A percentile compares a stretch with the other conserved stretches of the same genome.
Evolutionary conservation across 768 basidiomycete species (phyloP).

Genomic region (Suillus alpinus): DNA sequence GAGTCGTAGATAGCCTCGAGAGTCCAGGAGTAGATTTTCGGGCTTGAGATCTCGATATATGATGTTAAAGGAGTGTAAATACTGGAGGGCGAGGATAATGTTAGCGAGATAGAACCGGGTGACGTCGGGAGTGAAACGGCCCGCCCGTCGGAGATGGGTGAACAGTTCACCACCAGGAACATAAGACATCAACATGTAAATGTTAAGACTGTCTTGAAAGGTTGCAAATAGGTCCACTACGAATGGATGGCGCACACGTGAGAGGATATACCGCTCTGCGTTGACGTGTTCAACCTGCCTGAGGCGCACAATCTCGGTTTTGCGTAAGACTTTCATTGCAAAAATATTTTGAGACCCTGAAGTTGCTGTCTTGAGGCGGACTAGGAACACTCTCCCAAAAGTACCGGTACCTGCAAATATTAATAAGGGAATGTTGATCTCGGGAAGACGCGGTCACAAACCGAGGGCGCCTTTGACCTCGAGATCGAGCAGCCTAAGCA

Average conservation of each 20-base stretch:
- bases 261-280: conserved; percentile 91
- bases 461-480: conserved; percentile 79
- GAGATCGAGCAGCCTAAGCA: conserved; percentile 70
- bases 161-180: conserved; percentile 97
- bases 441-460: conserved; percentile 29
- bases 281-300: conserved; percentile 98
- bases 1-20: conserved; percentile 88
- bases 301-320: conserved; percentile 81
- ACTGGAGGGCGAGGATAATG: conserved; percentile 92
- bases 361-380: conserved; percentile 65
- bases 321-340: conserved; percentile 87
- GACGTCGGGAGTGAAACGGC: conserved; percentile 94
- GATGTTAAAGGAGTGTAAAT: conserved; percentile 94
- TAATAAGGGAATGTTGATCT: conserved; percentile 4
- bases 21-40: conserved; percentile 95
- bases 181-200: conserved; percentile 97
- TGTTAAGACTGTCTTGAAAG: conserved; percentile 93
- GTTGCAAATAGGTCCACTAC: conserved; percentile 95
- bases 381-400: conserved; percentile 90
- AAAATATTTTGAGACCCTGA: conserved; percentile 49
- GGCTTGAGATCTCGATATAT: conserved; percentile 99
- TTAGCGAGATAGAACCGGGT: conserved; percentile 97
- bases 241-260: conserved; percentile 89
- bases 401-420: conserved; percentile 80
- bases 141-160: conserved; percentile 91